A percentile compares a stretch with the other conserved stretches of the same genome.
These are phyloP conservation scores for Streptanthus diversifolius DNA, from an alignment of 345 rosid genomes.

Conservation along the genomic window DNA sequence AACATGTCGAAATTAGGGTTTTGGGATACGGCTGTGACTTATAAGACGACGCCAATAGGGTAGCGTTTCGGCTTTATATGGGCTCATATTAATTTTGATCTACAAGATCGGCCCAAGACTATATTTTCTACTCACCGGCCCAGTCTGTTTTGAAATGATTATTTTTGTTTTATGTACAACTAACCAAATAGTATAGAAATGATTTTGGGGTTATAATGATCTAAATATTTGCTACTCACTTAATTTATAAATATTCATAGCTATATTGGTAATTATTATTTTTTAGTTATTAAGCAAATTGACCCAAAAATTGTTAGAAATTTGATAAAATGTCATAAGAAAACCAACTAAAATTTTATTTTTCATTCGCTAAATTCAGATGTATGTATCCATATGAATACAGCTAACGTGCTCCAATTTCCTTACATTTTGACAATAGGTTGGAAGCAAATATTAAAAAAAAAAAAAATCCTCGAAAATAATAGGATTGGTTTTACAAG, in stretches of 20 bases:
- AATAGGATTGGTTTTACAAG: neutral
- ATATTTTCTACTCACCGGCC: neutral
- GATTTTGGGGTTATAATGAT: no score
- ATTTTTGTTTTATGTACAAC: no score
- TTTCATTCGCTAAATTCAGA: neutral
- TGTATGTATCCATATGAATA: neutral
- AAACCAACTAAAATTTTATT: neutral
- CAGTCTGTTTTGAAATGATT: neutral
- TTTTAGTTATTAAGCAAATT: no score
- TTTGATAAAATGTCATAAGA: neutral
- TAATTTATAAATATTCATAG: no score
- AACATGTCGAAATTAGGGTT: neutral
- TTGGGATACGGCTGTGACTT: neutral
- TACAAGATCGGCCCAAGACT: neutral
- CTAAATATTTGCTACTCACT: no score
- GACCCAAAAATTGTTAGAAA: no score
- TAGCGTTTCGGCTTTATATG: neutral
- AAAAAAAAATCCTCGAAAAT: no score
- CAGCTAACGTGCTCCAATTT: constrained; percentile 25
- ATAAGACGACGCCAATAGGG: no score
- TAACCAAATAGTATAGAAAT: no score
- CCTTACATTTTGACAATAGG: neutral
- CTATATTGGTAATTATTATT: no score
- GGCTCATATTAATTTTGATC: neutral
- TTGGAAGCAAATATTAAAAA: neutral